Evolutionary conservation across 2,329 filamentous ascomycete genomes (phyloP).

Genomic region (Colletotrichum sp.): DNA sequence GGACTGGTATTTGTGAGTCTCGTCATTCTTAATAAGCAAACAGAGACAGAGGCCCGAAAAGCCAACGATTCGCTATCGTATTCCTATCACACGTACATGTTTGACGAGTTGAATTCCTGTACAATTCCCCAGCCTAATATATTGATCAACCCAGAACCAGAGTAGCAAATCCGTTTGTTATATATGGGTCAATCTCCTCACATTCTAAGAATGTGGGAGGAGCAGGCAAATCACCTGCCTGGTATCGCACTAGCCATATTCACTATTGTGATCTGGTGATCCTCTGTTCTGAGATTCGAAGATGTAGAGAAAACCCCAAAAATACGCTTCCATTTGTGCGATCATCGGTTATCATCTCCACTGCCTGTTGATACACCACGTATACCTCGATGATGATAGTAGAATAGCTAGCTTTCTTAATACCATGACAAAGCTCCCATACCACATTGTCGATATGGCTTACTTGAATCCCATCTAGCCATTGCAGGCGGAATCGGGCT

Average conservation of each 20-base stretch:
- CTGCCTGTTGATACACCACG: background rate
- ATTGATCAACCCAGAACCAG: no score
- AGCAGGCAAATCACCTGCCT: no score
- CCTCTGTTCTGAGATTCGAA: no score
- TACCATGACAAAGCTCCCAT: background rate
- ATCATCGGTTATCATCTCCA: background rate
- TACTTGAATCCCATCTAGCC: background rate
- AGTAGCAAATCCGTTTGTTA: no score
- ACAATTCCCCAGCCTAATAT: no score
- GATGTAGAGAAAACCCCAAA: no score
- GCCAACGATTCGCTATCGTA: background rate
- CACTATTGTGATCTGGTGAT: no score
- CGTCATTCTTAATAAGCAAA: background rate
- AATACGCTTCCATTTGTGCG: background rate
- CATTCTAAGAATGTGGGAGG: no score
- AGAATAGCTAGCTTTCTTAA: background rate
- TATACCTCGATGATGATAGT: background rate
- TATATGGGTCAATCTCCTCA: no score
- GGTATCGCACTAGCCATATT: no score
- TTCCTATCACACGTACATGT: background rate
- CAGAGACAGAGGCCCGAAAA: background rate
- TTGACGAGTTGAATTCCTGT: background rate
- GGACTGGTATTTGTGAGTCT: background rate
- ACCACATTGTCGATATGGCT: background rate
- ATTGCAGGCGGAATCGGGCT: no score